These are phyloP conservation scores for Coffea canephora DNA, from an alignment of 257 asterid genomes.

Conservation along the genomic window DNA sequence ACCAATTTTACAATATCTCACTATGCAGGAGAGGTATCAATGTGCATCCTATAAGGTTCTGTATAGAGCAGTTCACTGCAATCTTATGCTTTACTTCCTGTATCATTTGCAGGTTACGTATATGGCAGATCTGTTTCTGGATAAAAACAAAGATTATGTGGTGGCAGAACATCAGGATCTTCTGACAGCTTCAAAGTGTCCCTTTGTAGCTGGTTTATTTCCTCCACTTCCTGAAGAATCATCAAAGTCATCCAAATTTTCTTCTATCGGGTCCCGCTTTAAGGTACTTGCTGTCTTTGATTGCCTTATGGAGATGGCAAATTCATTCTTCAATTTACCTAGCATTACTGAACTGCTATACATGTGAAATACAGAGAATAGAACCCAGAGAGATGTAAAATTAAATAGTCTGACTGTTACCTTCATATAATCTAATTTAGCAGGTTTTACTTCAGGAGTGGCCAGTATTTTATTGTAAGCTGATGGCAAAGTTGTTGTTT, in stretches of 20 bases:
- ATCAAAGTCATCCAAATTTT: conserved; percentile 94
- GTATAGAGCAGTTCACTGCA: not conserved
- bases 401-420: not conserved
- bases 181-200: conserved; percentile 80
- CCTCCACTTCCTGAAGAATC: conserved; percentile 93
- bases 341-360: not conserved
- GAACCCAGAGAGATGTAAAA: not conserved
- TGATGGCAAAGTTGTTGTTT: not conserved
- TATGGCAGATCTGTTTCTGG: conserved; percentile 90
- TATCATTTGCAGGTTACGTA: conserved; percentile 66
- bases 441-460: not conserved
- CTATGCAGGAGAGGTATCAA: conserved; percentile 97
- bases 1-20: conserved; percentile 95
- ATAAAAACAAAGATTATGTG: conserved; percentile 98
- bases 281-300: conserved; percentile 50
- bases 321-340: not conserved
- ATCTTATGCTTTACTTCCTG: conserved; percentile 17
- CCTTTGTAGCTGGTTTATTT: conserved; percentile 88
- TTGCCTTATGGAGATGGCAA: not conserved
- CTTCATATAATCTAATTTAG: not conserved
- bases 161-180: conserved; percentile 97
- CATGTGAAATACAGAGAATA: not conserved
- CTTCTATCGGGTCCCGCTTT: conserved; percentile 96
- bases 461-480: not conserved
- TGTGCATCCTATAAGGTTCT: conserved; percentile 11